Evolutionary conservation across 2,329 filamentous ascomycete genomes (phyloP).

Genomic region (Penicillium sp.): DNA sequence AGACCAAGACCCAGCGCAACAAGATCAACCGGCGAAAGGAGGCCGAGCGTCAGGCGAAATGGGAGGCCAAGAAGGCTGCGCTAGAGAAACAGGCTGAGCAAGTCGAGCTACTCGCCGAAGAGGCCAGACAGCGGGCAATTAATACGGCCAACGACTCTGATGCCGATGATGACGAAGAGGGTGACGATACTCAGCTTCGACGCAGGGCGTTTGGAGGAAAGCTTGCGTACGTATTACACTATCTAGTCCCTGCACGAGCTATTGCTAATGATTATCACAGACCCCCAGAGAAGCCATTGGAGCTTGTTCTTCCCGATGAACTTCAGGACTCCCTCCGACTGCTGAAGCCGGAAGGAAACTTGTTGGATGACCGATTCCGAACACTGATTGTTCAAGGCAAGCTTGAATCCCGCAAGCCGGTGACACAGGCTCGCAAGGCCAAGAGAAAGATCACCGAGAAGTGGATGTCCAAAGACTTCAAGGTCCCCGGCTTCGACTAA

Average conservation of each 20-base stretch:
- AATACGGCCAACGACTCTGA: conserved; percentile 42
- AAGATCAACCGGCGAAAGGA: conserved; percentile 86
- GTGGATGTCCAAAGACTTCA: conserved; percentile 97
- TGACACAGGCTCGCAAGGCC: conserved; percentile 78
- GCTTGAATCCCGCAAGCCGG: conserved; percentile 76
- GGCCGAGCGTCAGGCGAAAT: conserved; percentile 72
- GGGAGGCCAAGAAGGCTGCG: conserved; percentile 72
- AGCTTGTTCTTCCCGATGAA: conserved; percentile 81
- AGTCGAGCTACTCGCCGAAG: conserved; percentile 67
- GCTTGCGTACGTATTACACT: conserved; percentile 38
- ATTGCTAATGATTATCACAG: conserved; percentile 28
- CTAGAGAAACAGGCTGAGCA: conserved; percentile 70
- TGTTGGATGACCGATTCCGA: conserved; percentile 87
- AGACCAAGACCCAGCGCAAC: conserved; percentile 84
- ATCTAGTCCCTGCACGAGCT: neutral
- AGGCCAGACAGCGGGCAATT: conserved; percentile 51
- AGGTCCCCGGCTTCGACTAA: conserved; percentile 44
- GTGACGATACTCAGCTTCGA: conserved; percentile 65
- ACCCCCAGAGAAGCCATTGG: conserved; percentile 71
- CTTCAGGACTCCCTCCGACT: conserved; percentile 76
- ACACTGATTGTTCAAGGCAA: conserved; percentile 87
- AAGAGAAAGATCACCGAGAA: conserved; percentile 87
- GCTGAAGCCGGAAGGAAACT: conserved; percentile 92
- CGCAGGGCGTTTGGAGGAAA: conserved; percentile 72
- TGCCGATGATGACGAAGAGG: conserved; percentile 49